These are phyloP conservation scores for Pilasporangium apinafurcum DNA, from an alignment of 352 stramenopile species.

Conservation along the genomic window DNA sequence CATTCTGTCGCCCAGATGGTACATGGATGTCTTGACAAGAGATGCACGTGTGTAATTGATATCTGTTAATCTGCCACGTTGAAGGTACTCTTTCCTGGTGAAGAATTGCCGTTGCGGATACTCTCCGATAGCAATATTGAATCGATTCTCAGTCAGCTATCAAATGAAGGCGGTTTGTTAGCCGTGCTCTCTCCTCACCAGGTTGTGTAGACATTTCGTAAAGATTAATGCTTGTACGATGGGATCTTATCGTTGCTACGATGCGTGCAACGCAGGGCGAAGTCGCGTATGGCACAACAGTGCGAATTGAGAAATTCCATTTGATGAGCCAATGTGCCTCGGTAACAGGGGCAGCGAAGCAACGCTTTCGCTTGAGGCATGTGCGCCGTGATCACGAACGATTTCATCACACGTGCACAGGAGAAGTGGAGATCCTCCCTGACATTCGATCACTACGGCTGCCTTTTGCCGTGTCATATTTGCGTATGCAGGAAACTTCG, in stretches of 20 bases:
- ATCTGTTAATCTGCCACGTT: background rate
- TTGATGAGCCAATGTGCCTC: constrained; percentile 28
- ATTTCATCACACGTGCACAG: constrained; percentile 10
- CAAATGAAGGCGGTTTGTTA: constrained; percentile 39
- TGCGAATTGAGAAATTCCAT: constrained; percentile 62
- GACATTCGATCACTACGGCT: constrained; percentile 29
- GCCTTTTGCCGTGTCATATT: constrained; percentile 18
- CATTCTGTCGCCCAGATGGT: background rate
- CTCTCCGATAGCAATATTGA: constrained; percentile 50
- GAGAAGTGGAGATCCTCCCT: constrained; percentile 60
- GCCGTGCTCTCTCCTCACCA: constrained; percentile 54
- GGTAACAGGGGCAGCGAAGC: constrained; percentile 55
- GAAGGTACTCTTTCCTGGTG: constrained; percentile 79
- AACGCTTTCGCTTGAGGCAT: constrained; percentile 50
- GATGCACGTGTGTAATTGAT: background rate
- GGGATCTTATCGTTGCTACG: background rate
- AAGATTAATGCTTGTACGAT: too few relatives aligned
- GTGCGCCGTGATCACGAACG: constrained; percentile 9
- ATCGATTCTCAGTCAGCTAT: constrained; percentile 35
- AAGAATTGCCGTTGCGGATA: constrained; percentile 70
- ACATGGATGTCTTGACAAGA: background rate
- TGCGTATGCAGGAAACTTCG: background rate
- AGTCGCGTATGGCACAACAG: constrained; percentile 49
- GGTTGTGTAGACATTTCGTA: too few relatives aligned
- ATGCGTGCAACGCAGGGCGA: constrained; percentile 12